Percentiles rank a stretch among this genome's conserved stretches.
These are phyloP conservation scores for Mucor plumbeus DNA, from an alignment of 371 early-diverging fungal species.

Conservation along the genomic window DNA sequence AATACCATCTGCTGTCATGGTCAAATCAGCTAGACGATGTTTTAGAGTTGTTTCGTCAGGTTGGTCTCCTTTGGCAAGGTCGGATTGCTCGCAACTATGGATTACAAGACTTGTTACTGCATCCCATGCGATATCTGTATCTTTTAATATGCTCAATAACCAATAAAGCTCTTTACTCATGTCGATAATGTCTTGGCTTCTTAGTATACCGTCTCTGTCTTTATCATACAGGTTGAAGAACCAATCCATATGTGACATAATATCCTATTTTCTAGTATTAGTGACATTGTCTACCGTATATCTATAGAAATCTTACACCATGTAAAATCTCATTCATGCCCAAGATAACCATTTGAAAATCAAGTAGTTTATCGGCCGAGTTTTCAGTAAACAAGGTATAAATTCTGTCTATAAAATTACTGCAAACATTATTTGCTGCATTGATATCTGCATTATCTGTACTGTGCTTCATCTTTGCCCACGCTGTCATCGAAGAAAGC, in stretches of 20 bases:
- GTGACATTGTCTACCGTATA: background rate
- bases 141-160: constrained; percentile 39
- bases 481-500: constrained; percentile 39
- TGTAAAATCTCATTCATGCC: constrained; percentile 80
- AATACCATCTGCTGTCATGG: constrained; percentile 19
- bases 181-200: constrained; percentile 75
- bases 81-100: constrained; percentile 58
- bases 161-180: constrained; percentile 85
- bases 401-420: constrained; percentile 44
- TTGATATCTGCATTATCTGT: constrained; percentile 21
- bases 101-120: constrained; percentile 31
- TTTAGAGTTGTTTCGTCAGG: constrained; percentile 19
- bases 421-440: constrained; percentile 17
- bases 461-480: constrained; percentile 29
- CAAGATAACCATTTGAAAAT: constrained; percentile 75
- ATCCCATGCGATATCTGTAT: constrained; percentile 34
- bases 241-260: constrained; percentile 75
- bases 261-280: constrained; percentile 44
- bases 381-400: constrained; percentile 57
- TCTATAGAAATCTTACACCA: constrained; percentile 33
- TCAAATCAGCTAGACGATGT: constrained; percentile 26
- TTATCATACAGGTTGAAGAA: constrained; percentile 83
- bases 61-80: constrained; percentile 38
- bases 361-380: constrained; percentile 47
- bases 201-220: constrained; percentile 66